Conservation (phyloP, 2,329 filamentous ascomycete genomes). For the Daldinia sp. region DNA sequence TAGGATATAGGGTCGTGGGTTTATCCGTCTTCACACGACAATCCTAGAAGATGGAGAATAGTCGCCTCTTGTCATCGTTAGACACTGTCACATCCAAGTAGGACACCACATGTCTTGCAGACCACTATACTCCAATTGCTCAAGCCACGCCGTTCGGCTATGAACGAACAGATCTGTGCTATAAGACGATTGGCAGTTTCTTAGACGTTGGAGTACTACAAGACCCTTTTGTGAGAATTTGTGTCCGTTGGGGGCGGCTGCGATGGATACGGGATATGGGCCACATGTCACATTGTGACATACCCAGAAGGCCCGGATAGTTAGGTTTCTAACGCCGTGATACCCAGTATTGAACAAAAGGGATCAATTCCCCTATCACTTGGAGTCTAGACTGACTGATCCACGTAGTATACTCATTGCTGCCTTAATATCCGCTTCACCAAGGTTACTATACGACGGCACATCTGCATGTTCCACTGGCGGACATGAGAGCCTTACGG, state of each 20-base stretch:
- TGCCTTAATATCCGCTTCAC: not conserved
- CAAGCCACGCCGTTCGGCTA: not conserved
- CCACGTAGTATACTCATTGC: conserved; percentile 1
- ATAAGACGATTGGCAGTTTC: not conserved
- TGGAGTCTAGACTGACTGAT: not conserved
- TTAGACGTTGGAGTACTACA: not conserved
- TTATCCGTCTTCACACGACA: conserved; percentile 3
- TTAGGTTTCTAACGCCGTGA: not conserved
- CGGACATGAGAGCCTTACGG: not conserved
- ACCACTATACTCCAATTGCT: not conserved
- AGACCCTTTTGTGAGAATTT: not conserved
- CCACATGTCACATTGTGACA: not conserved
- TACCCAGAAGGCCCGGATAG: not conserved
- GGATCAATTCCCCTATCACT: not conserved
- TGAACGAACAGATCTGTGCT: not conserved
- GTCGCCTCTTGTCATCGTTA: not conserved
- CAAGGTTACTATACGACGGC: not conserved
- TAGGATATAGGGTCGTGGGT: not conserved
- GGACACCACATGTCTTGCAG: not conserved
- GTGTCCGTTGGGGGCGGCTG: not conserved
- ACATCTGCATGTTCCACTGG: not conserved
- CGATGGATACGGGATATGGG: not conserved
- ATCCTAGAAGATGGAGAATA: not conserved
- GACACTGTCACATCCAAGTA: not conserved
- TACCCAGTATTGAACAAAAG: conserved; percentile 1